Evolutionary conservation across 2,329 filamentous ascomycete genomes (phyloP), one percentile per base, ranked within the genome.

Genomic region (Pestalotiopsis sp.): DNA sequence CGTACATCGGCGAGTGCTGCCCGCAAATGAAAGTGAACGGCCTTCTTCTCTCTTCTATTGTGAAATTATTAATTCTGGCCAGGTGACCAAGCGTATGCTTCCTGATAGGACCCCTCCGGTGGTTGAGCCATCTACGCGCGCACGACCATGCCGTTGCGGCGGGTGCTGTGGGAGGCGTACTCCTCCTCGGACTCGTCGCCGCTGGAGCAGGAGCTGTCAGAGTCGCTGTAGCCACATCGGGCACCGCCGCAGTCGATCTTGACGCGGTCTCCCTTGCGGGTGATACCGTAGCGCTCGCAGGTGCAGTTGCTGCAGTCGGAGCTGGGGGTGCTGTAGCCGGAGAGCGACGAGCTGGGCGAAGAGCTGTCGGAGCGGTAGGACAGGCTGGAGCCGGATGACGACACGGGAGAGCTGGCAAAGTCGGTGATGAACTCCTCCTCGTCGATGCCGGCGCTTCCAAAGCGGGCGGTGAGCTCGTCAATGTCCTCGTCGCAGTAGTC

Each of bases 261-360:
- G 88, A 98, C 92, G 77, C 95, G 91, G 82, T 97, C 92, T 78
- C 95, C 94, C 81, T 92, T 91, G 83, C 94, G 93, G 73, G 95
- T 98, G 86, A 98, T 97, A 76, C 95, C 95, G 85, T 96, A 98
- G 84, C 95, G 93, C 82, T 98, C 94, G 84, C 95, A 98, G 73
- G 92, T 94, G 90, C 96, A 98, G 80, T 87, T 88, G 77, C 88
- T 91, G 83, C 90, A 90, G 77, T 92, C 92, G 66, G 92, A 94
- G 82, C 87, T 87, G 71, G 92, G 92, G 71, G 91, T 93, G 86
- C 93, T 94, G 81, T 93, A 95, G 75, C 91, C 92, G 67, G 92
- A 91, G 74, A 92, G 86, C 70, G 90, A 91, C 49, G 90, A 95
- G 82, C 84, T 92, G 76, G 92, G 90, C 71, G 89, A 91, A 70